These are phyloP conservation scores for Fusarium pseudonygamai DNA, from an alignment of 2,329 filamentous ascomycete genomes.

Conservation along the genomic window DNA sequence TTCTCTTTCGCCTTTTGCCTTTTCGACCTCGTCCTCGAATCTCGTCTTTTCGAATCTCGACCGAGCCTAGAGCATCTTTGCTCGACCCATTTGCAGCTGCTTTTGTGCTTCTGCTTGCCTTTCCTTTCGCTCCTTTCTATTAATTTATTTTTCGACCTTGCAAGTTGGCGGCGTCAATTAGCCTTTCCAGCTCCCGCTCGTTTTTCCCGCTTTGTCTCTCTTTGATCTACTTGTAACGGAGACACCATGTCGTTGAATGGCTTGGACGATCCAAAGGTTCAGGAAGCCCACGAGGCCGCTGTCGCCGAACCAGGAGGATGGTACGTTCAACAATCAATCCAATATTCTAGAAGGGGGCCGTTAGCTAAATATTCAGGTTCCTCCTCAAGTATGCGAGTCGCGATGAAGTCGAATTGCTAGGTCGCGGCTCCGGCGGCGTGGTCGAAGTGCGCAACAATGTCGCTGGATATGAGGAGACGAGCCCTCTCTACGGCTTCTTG, in stretches of 20 bases:
- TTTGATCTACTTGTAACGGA: conserved; percentile 27
- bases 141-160: conserved; percentile 8
- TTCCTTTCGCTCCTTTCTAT: conserved; percentile 25
- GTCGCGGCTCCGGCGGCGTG: conserved; percentile 81
- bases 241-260: conserved; percentile 92
- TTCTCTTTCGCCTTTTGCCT: conserved; percentile 7
- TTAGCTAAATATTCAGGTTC: conserved; percentile 70
- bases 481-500: conserved; percentile 91
- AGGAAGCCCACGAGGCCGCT: conserved; percentile 85
- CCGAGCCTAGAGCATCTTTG: conserved; percentile 11
- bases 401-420: conserved; percentile 85
- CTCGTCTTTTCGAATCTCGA: background rate
- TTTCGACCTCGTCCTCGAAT: background rate
- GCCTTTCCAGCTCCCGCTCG: conserved; percentile 5
- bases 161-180: conserved; percentile 1
- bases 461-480: conserved; percentile 80
- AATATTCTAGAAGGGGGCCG: background rate
- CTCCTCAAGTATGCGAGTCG: conserved; percentile 89
- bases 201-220: conserved; percentile 7
- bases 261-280: conserved; percentile 81
- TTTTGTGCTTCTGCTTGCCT: conserved; percentile 5
- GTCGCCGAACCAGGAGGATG: conserved; percentile 90
- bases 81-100: conserved; percentile 8
- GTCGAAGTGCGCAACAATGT: conserved; percentile 84
- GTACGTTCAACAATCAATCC: conserved; percentile 62